Evolutionary conservation across 768 basidiomycete genomes (phyloP).

Genomic region (Tulasnella sp.): DNA sequence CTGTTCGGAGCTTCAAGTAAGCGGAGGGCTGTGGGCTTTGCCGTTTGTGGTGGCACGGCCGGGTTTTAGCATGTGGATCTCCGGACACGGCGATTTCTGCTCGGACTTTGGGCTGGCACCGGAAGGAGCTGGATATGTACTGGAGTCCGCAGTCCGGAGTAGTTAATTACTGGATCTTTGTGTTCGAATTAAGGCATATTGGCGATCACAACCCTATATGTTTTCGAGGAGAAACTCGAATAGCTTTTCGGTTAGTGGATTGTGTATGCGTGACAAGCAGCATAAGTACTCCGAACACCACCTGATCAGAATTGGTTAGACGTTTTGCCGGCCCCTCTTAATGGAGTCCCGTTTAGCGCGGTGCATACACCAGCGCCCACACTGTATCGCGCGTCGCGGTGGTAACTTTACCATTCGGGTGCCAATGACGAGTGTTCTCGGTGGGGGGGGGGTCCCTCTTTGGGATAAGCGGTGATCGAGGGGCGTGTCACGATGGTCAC

Average conservation of each 20-base stretch:
- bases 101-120: conserved; percentile 8
- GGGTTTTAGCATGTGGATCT: neutral
- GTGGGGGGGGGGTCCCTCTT: neutral
- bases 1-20: conserved; percentile 1
- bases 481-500: neutral
- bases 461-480: neutral
- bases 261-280: neutral
- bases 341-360: too few species aligned
- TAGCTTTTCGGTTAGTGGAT: neutral
- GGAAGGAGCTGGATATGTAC: neutral
- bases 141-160: neutral
- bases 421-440: neutral
- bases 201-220: neutral
- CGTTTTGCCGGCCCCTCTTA: too few species aligned
- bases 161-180: neutral
- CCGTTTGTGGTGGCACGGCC: neutral
- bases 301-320: too few species aligned
- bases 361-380: too few species aligned
- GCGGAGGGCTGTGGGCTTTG: neutral
- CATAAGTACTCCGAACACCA: neutral
- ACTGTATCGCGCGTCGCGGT: neutral
- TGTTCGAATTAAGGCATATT: neutral
- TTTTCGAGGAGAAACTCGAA: neutral
- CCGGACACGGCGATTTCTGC: conserved; percentile 4
- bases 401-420: neutral